Evolutionary conservation across 176 grass and related monocot genomes (phyloP), one percentile per base, ranked within the genome.

Genomic region (Tillandsia leiboldiana): DNA sequence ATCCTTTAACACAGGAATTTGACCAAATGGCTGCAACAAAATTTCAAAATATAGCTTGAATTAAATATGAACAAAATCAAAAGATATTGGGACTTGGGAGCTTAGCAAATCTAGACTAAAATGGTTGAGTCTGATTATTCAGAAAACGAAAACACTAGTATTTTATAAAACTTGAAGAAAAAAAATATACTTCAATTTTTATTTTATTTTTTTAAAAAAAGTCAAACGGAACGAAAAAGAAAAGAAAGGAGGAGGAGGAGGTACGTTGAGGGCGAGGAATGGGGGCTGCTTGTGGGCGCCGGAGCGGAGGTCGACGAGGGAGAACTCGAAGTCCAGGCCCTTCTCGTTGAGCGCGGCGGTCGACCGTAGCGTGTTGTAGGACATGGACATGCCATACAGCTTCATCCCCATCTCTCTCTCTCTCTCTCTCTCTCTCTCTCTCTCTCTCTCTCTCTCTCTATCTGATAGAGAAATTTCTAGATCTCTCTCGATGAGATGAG

Each of bases 211-310:
- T 20, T 20, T 20, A 20, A 20, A 20, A 20, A 20, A 20, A 20
- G 0, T 20, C 20, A 20, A 20, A 20, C 20, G 20, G 20, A 20
- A 20, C 20, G 20, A 20, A 20, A 28, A 50, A 26, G 29, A 53
- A 22, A 11, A 2, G 10, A 48, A 78, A 10, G 26, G 18, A 72
- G 5, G 2, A 9, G 22, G 2, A 48, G 10, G 20, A 6, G 33
- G 1, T 84, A 96, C 92, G 77, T 96, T 96, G 62, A 90, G 81
- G 7, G 86, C 83, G 63, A 96, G 81, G 78, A 96, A 96, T 0
- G 84, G 54, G 15, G 92, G 92, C 9, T 89, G 79, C 63, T 96
- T 92, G 73, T 96, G 92, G 1, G 73, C 88, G 63, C 76, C 88
- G 70, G 76, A 51, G 78, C 76, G 70, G 78, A 96, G 83, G 73